Base-by-base conservation (phyloP, 2,329 filamentous ascomycete genomes). In the Zopfia rhizophila region DNA sequence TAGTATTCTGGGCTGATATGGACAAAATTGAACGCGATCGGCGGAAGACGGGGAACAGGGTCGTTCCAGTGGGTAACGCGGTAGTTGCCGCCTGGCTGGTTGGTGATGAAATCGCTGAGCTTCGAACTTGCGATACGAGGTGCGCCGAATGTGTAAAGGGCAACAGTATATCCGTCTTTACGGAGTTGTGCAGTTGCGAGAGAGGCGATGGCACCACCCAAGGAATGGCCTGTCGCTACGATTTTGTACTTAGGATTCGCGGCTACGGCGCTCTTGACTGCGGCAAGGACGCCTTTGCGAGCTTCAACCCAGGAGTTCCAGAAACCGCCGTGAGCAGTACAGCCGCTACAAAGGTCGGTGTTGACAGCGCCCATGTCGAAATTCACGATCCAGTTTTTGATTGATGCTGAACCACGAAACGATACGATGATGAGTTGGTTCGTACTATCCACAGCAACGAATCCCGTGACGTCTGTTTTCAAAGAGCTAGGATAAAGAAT, bases 1-100 rank as follows among this genome's bases (percentile, higher is more conserved):
- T 72, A 90, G 70, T 85, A 90, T 74, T 91, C 88, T 2, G 87
- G 86, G 19, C 77, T 83, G 10, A 84, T 80, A 68, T 91, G 88
- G 29, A 80, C 76, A 73, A 84, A 91, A 25, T 80, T 80, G 51
- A 86, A 70, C 25, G 78, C 47, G 11, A 85, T 70, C 8, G 85
- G 80, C 2, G 88, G 87, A 13, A 91, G 74, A 23, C 83, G 79
- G 0, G 88, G 85, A 2, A 91, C 82, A 1, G 85, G 83, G 66
- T 91, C 88, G 60, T 83, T 78, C 38, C 69, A 72, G 69, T 91
- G 87, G 1, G 88, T 90, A 40, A 90, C 72, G 51, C 88, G 84
- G 72, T 80, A 86, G 61, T 86, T 80, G 35, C 68, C 71, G 40
- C 76, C 72, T 3, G 73, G 41, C 65, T 87, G 84, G 30, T 62